A percentile compares a stretch with the other conserved stretches of the same genome.
These are phyloP conservation scores for Kwoniella botswanensis DNA, from an alignment of 768 basidiomycete species.

Conservation along the genomic window DNA sequence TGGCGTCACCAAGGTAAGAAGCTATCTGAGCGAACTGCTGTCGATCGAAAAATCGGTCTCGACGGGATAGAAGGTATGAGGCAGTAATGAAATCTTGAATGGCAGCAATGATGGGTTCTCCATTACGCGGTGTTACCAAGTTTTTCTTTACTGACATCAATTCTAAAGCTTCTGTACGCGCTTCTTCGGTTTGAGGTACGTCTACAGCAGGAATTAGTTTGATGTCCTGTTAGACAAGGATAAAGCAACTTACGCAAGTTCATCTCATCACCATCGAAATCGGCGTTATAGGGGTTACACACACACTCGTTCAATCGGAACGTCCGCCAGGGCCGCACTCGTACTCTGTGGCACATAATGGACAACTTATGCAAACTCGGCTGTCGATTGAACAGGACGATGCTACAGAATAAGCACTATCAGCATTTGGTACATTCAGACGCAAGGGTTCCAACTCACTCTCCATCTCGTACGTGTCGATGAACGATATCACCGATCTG, in stretches of 20 bases:
- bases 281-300: slow-evolving; percentile 97
- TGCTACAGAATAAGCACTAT: slow-evolving; percentile 56
- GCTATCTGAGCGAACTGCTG: slow-evolving; percentile 96
- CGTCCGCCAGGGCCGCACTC: slow-evolving; percentile 93
- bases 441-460: slow-evolving; percentile 60
- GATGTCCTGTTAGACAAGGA: neutral
- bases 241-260: slow-evolving; percentile 76
- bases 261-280: slow-evolving; percentile 99
- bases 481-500: slow-evolving; percentile 91
- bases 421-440: slow-evolving; percentile 5
- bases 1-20: slow-evolving; percentile 89
- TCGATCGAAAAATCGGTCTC: slow-evolving; percentile 90
- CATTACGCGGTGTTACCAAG: slow-evolving; percentile 95
- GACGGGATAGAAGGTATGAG: slow-evolving; percentile 89
- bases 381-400: slow-evolving; percentile 97
- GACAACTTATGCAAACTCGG: slow-evolving; percentile 98
- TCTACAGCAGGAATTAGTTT: slow-evolving; percentile 62
- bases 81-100: slow-evolving; percentile 99
- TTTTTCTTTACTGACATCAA: slow-evolving; percentile 98
- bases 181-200: slow-evolving; percentile 98
- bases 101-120: slow-evolving; percentile 98
- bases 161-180: slow-evolving; percentile 92
- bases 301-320: slow-evolving; percentile 99
- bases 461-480: slow-evolving; percentile 90
- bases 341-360: slow-evolving; percentile 95